A percentile compares a stretch with the other conserved stretches of the same genome.
Conservation (phyloP, 176 grass and related monocot species). For the Musa beccarii region DNA sequence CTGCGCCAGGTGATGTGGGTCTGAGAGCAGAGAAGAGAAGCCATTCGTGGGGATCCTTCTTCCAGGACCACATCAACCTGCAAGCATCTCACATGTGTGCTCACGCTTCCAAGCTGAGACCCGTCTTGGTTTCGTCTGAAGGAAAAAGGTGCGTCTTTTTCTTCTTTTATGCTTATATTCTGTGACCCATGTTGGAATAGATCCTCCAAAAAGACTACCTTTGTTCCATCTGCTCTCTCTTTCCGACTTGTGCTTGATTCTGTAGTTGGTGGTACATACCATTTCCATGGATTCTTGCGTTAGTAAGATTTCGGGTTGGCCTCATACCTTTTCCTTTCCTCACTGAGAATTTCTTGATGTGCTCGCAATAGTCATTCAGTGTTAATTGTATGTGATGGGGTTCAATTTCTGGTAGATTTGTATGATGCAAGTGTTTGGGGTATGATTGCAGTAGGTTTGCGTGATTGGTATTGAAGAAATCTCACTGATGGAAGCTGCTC, state of each 20-base stretch:
- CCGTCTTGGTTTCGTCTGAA: neutral
- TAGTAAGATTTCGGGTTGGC: neutral
- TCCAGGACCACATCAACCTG: neutral
- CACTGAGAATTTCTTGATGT: neutral
- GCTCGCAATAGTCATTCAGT: neutral
- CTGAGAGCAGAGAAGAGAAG: neutral
- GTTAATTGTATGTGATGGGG: neutral
- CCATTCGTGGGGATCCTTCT: neutral
- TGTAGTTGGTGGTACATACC: neutral
- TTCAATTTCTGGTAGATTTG: neutral
- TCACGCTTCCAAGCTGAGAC: neutral
- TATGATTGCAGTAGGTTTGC: neutral
- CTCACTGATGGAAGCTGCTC: conserved; percentile 47
- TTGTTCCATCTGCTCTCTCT: neutral
- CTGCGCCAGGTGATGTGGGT: too few species aligned
- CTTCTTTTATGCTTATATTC: neutral
- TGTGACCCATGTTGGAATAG: neutral
- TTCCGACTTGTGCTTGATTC: neutral
- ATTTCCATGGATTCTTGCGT: neutral
- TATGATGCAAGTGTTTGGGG: neutral
- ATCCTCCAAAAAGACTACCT: neutral
- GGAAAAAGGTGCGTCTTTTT: neutral
- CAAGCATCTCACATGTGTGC: neutral
- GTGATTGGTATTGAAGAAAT: neutral
- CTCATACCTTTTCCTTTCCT: neutral